Percentiles rank a stretch among this genome's conserved stretches.
These are phyloP conservation scores for Colletotrichum simmondsii DNA, from an alignment of 2,329 filamentous ascomycete species.

Conservation along the genomic window DNA sequence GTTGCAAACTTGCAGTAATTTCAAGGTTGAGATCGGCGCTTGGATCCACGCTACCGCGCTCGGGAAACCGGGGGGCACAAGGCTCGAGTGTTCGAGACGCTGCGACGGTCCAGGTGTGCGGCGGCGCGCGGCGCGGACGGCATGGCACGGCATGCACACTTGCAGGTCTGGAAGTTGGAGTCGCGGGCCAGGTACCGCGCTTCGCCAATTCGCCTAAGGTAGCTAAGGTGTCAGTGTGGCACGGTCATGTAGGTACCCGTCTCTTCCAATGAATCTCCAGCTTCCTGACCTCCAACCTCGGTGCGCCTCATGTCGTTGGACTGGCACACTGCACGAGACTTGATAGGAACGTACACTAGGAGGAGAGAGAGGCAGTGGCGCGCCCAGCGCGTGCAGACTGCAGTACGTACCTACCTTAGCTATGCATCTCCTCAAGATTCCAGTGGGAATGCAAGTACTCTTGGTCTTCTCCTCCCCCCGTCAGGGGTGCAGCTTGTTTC, in stretches of 20 bases:
- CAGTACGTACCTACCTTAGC: neutral
- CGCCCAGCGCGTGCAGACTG: too few species aligned
- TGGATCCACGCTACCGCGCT: conserved; percentile 29
- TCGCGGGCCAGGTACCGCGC: too few species aligned
- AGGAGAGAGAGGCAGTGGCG: too few species aligned
- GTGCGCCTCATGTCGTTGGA: too few species aligned
- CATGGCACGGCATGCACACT: neutral
- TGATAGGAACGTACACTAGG: too few species aligned
- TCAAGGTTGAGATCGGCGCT: conserved; percentile 32
- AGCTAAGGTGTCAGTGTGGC: neutral
- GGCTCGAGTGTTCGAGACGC: conserved; percentile 13
- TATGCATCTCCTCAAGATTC: too few species aligned
- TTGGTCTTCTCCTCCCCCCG: neutral
- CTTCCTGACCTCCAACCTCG: too few species aligned
- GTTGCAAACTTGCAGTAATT: neutral
- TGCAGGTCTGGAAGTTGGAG: too few species aligned
- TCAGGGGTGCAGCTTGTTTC: conserved; percentile 24
- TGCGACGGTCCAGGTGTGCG: neutral
- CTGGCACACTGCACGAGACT: too few species aligned
- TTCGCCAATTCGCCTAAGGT: too few species aligned
- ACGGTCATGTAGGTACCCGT: neutral
- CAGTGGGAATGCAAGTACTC: too few species aligned
- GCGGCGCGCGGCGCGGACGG: too few species aligned
- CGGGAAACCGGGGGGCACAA: conserved; percentile 1
- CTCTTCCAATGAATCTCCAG: neutral